Conservation (phyloP, 2,329 filamentous ascomycete genomes). For the Colletotrichum navitas region DNA sequence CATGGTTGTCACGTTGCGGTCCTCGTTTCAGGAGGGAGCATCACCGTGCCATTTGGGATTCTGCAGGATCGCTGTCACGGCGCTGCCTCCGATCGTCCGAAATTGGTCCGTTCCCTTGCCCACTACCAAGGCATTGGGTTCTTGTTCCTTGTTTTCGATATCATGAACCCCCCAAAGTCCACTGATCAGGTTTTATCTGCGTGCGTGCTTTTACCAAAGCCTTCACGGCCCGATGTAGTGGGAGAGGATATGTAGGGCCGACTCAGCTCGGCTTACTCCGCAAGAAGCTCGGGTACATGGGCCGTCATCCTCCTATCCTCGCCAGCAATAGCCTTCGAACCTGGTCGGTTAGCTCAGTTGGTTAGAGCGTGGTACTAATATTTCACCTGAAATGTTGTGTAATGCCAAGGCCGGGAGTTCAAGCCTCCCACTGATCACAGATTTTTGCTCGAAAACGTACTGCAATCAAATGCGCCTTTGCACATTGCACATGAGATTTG, state of each 20-base stretch:
- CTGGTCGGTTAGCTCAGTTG: constrained; percentile 25
- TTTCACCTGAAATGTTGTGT: constrained; percentile 10
- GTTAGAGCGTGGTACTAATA: constrained; percentile 26
- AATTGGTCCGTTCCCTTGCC: background rate
- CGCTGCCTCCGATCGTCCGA: background rate
- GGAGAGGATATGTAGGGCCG: background rate
- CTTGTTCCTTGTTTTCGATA: background rate
- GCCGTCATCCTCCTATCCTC: rapidly evolving
- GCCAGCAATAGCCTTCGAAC: background rate
- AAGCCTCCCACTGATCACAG: constrained; percentile 18
- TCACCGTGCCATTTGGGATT: background rate
- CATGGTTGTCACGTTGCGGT: constrained; percentile 10
- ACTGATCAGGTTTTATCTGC: background rate
- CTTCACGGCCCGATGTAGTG: background rate
- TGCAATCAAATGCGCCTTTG: background rate
- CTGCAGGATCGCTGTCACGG: background rate
- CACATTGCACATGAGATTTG: background rate
- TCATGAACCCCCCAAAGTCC: background rate
- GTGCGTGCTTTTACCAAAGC: background rate
- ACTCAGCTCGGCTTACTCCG: background rate
- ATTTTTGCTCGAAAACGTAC: background rate
- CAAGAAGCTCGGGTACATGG: background rate
- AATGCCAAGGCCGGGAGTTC: constrained; percentile 24
- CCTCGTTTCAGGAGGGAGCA: background rate
- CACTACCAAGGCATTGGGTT: background rate